Conservation (phyloP, 345 rosid genomes). For the Carallia brachiata region DNA sequence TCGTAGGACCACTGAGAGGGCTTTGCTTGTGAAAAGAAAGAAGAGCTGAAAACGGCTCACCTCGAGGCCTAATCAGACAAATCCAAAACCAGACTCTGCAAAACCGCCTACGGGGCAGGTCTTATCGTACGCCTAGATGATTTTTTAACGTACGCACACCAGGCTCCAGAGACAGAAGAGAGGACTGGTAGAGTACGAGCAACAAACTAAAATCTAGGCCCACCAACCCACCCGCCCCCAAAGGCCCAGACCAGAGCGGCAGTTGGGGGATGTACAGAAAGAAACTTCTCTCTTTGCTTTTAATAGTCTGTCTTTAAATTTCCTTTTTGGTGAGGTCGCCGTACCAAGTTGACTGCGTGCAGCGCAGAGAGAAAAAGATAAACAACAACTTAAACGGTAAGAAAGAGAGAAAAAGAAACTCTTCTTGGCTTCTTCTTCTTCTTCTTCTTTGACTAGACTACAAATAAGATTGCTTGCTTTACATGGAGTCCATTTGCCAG, state of each 20-base stretch:
- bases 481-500: too few relatives aligned
- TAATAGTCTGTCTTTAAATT: too few relatives aligned
- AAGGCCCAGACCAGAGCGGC: neutral
- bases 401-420: too few relatives aligned
- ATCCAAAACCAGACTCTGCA: constrained; percentile 24
- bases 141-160: constrained; percentile 23
- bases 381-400: too few relatives aligned
- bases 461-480: too few relatives aligned
- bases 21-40: too few relatives aligned
- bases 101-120: constrained; percentile 23
- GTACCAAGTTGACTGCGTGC: constrained; percentile 1
- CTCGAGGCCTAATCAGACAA: constrained; percentile 4
- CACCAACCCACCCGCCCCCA: too few relatives aligned
- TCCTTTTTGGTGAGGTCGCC: neutral
- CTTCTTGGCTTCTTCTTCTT: too few relatives aligned
- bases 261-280: neutral
- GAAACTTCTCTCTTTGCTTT: neutral
- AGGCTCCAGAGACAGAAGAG: neutral
- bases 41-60: neutral
- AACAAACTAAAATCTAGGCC: neutral
- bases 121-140: constrained; percentile 19
- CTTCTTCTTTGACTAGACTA: too few relatives aligned
- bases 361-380: too few relatives aligned
- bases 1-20: too few relatives aligned
- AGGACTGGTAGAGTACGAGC: neutral